These are phyloP conservation scores for Fomitopsis schrenkii DNA, from an alignment of 1,284 basidiomycete species.

Conservation along the genomic window DNA sequence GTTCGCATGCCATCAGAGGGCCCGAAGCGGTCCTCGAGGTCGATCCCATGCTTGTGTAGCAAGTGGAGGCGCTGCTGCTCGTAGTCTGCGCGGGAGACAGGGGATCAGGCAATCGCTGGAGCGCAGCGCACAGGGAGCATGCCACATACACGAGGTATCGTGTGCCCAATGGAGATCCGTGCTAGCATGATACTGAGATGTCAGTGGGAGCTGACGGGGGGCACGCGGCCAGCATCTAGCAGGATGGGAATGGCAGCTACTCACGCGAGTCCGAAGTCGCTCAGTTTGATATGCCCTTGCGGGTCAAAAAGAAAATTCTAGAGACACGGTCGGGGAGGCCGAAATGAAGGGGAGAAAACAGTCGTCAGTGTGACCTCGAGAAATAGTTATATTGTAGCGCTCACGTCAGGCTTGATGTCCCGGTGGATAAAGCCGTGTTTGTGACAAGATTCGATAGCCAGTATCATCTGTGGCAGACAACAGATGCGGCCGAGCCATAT, in stretches of 20 bases:
- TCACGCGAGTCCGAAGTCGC: conserved; percentile 94
- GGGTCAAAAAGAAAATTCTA: conserved; percentile 95
- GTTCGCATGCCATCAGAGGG: conserved; percentile 63
- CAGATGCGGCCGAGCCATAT: conserved; percentile 5
- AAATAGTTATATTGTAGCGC: conserved; percentile 18
- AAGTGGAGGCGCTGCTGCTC: conserved; percentile 90
- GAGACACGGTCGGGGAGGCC: conserved; percentile 19
- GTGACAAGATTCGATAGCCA: conserved; percentile 94
- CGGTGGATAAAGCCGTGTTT: conserved; percentile 95
- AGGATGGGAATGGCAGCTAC: conserved; percentile 28
- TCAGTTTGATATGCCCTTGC: conserved; percentile 90
- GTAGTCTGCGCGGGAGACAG: conserved; percentile 60
- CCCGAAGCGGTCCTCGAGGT: conserved; percentile 74
- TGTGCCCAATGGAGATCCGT: conserved; percentile 90
- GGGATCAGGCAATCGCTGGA: conserved; percentile 6
- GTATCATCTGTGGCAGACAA: conserved; percentile 68
- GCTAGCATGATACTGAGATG: conserved; percentile 32
- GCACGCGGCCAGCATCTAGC: conserved; percentile 4
- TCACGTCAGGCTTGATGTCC: conserved; percentile 92
- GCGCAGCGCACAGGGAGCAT: conserved; percentile 9
- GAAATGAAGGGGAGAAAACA: conserved; percentile 4
- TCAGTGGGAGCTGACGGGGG: conserved; percentile 6
- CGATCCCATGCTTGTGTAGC: conserved; percentile 90
- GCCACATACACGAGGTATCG: conserved; percentile 76
- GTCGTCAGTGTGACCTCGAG: conserved; percentile 8